Percentiles rank a stretch among this genome's conserved stretches.
Conservation (phyloP, 768 basidiomycete species). For the Tylopilus intermedius region DNA sequence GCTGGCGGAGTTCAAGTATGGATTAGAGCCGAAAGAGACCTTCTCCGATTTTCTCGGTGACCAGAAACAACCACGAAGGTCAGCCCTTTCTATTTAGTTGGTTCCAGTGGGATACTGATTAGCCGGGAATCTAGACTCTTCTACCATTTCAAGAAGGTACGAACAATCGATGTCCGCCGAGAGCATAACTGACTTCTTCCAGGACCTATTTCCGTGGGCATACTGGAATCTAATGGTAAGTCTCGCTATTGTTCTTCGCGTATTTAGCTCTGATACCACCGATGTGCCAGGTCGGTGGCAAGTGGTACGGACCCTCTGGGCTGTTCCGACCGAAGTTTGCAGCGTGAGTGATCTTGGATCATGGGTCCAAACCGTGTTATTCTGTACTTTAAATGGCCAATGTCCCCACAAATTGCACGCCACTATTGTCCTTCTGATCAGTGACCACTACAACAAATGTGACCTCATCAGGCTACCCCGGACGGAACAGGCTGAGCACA, state of each 20-base stretch:
- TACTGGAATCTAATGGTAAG: conserved; percentile 76
- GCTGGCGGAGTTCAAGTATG: conserved; percentile 95
- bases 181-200: not conserved
- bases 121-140: conserved; percentile 46
- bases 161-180: not conserved
- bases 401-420: not conserved
- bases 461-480: conserved; percentile 8
- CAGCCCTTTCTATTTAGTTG: not conserved
- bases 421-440: conserved; percentile 6
- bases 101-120: conserved; percentile 6
- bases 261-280: conserved; percentile 5
- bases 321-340: conserved; percentile 37
- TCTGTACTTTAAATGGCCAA: not conserved
- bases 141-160: conserved; percentile 84
- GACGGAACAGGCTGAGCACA: conserved; percentile 8
- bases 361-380: not conserved
- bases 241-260: not conserved
- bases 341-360: conserved; percentile 5
- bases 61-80: conserved; percentile 75
- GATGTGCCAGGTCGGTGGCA: conserved; percentile 31
- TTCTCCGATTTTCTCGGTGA: conserved; percentile 66
- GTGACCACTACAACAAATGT: not conserved
- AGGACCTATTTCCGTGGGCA: conserved; percentile 39
- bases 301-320: conserved; percentile 47
- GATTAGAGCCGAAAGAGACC: conserved; percentile 79